Base-by-base conservation (phyloP, 1,284 basidiomycete species). In the Ustilago crameri region DNA sequence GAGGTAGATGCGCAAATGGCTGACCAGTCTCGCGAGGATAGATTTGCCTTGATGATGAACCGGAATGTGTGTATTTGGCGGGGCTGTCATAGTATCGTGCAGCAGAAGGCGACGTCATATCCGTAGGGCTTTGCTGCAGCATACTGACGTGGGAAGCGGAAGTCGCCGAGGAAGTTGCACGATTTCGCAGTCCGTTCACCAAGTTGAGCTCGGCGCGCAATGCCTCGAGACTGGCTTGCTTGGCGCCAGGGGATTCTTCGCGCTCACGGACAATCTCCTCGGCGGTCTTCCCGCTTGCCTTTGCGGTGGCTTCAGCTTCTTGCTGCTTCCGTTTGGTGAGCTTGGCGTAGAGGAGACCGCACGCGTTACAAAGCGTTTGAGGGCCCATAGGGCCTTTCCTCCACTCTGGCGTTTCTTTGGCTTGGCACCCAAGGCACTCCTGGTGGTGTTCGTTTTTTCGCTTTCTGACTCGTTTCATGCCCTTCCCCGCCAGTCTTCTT, bases 371-470 rank as follows among this genome's bases (percentile, higher is more conserved):
- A 23, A 76, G 56, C 35, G 74, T 81, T 37, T 75, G 70, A 14
- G 79, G 80, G 23, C 80, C 80, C 61, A 78, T 71, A 1, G 80
- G 80, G 8, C 80, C 80, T 48, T 81, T 81, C 15, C 80, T 60
- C 79, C 80, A 82, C 51, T 82, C 80, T n/a, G 80, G 80, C 18
- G 80, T 73, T 42, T 73, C 70, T 42, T 73, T 73, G 8, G 70
- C 70, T 24, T 73, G 70, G 23, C 70, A 73, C 7, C 70, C 70
- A 9, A 73, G 65, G 15, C 70, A 73, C 34, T 73, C 70, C 34
- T 73, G 70, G 37, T 68, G 70, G 26, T 73, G 70, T 20, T 73
- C 70, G 37, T 73, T 69, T 48, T 73, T 73, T 34, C 70, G 64
- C 51, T 73, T 73, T 7, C 65, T 53, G 14, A 73, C 65, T 22